phyloP scores from a whole-genome alignment of 2,329 filamentous ascomycete genomes.

The Diplodia intermedia region DNA sequence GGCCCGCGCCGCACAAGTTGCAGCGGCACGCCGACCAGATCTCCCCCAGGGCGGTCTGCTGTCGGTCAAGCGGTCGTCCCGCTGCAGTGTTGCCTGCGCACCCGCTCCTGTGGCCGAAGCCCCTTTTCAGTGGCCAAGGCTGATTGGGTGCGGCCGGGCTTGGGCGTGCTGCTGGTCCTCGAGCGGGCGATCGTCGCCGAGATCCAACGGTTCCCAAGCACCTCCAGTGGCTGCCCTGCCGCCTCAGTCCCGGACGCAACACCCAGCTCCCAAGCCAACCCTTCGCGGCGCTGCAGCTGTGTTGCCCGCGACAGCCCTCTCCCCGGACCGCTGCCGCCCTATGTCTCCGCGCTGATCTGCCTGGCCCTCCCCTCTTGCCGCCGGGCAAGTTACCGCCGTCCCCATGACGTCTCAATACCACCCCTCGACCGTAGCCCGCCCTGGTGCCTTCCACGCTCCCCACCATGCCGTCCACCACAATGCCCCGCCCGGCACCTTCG shows the following conservation, averaged over 20 bases:
- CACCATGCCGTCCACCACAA: constrained; percentile 40
- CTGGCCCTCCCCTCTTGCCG: constrained; percentile 26
- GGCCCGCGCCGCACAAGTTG: constrained; percentile 10
- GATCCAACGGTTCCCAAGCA: constrained; percentile 21
- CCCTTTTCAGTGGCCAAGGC: constrained; percentile 28
- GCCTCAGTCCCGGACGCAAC: constrained; percentile 27
- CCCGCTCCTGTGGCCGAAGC: constrained; percentile 19
- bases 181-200: constrained; percentile 30
- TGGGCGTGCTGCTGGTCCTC: constrained; percentile 27
- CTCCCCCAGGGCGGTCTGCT: constrained; percentile 24
- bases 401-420: constrained; percentile 50
- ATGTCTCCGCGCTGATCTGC: constrained; percentile 32
- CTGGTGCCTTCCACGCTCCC: constrained; percentile 45
- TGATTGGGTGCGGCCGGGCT: constrained; percentile 26
- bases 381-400: constrained; percentile 25
- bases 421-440: constrained; percentile 43
- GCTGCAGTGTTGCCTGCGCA: constrained; percentile 8
- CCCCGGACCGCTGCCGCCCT: constrained; percentile 13
- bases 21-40: constrained; percentile 19
- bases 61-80: not conserved
- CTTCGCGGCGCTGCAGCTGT: constrained; percentile 18
- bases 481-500: constrained; percentile 75
- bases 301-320: constrained; percentile 20
- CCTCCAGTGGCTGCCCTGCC: constrained; percentile 18
- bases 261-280: constrained; percentile 25